Conservation (phyloP, 1,284 basidiomycete species). For the Boletellus deceptivus region DNA sequence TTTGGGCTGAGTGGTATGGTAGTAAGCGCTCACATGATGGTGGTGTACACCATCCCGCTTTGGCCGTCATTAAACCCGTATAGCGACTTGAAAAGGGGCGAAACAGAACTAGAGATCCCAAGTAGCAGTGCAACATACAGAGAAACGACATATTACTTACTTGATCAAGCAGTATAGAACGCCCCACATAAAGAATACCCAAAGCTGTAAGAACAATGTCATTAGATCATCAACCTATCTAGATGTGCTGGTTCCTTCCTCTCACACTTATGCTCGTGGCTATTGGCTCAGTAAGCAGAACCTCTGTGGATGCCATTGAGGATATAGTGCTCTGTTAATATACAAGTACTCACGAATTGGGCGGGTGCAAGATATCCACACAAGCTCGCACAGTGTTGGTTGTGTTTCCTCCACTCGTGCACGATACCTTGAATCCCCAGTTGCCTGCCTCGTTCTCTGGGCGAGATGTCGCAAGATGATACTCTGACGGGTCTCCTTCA, state of each 20-base stretch:
- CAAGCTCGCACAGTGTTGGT: constrained; percentile 49
- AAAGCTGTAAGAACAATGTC: constrained; percentile 45
- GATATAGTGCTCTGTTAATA: neutral
- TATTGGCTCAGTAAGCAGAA: constrained; percentile 73
- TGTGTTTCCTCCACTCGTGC: constrained; percentile 66
- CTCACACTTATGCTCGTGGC: constrained; percentile 70
- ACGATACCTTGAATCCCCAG: constrained; percentile 61
- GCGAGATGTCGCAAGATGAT: constrained; percentile 60
- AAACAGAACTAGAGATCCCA: constrained; percentile 49
- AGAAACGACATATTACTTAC: constrained; percentile 33
- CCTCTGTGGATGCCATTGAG: constrained; percentile 34
- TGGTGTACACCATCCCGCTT: constrained; percentile 60
- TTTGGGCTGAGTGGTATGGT: neutral
- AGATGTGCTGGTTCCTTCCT: neutral
- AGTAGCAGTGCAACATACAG: neutral
- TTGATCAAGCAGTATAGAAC: constrained; percentile 69
- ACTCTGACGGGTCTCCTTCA: constrained; percentile 61
- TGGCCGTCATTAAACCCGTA: constrained; percentile 67
- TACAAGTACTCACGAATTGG: constrained; percentile 53
- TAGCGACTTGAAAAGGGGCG: constrained; percentile 56
- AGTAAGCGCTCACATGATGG: constrained; percentile 51
- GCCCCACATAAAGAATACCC: constrained; percentile 78
- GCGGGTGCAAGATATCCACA: constrained; percentile 67
- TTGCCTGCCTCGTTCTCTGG: constrained; percentile 56
- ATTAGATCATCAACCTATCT: neutral